Evolutionary conservation across 2,329 filamentous ascomycete genomes (phyloP).

Genomic region (Cladosporium oxysporum): DNA sequence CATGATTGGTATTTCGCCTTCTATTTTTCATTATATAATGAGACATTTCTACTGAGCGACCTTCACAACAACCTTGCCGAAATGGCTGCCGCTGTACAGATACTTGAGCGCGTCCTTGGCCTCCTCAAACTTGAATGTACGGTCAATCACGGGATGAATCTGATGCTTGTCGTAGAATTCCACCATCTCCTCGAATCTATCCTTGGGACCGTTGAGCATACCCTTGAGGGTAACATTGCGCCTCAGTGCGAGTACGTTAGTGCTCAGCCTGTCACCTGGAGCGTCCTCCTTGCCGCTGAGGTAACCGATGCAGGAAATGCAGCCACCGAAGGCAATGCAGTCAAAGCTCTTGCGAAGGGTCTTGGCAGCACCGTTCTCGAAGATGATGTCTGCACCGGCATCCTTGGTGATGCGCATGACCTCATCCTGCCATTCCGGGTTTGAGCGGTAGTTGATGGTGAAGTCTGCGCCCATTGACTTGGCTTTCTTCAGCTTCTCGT

Average conservation of each 20-base stretch:
- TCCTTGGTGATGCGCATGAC: slow-evolving; percentile 51
- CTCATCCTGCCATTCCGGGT: slow-evolving; percentile 60
- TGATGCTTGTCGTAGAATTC: slow-evolving; percentile 45
- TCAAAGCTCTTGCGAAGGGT: slow-evolving; percentile 51
- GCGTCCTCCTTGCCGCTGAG: slow-evolving; percentile 58
- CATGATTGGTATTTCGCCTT: not conserved
- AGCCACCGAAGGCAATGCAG: slow-evolving; percentile 42
- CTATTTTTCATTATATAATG: not conserved
- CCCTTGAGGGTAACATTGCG: slow-evolving; percentile 58
- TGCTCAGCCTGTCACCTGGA: slow-evolving; percentile 56
- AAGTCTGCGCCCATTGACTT: slow-evolving; percentile 59
- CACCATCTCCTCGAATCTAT: slow-evolving; percentile 51
- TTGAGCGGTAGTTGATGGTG: slow-evolving; percentile 62
- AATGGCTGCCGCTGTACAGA: slow-evolving; percentile 41
- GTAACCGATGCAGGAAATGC: slow-evolving; percentile 47
- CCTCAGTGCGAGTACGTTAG: slow-evolving; percentile 58
- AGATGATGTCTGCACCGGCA: slow-evolving; percentile 50
- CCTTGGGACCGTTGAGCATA: slow-evolving; percentile 59
- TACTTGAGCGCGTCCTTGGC: slow-evolving; percentile 39
- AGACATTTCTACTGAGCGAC: slow-evolving; percentile 23
- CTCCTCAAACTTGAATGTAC: slow-evolving; percentile 42
- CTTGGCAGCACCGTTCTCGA: slow-evolving; percentile 54
- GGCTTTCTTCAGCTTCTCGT: slow-evolving; percentile 56
- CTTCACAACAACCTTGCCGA: slow-evolving; percentile 40
- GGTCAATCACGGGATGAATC: slow-evolving; percentile 46